Base-by-base conservation (phyloP, 192 early-diverging fungal genomes). In the Coemansia sp. region DNA sequence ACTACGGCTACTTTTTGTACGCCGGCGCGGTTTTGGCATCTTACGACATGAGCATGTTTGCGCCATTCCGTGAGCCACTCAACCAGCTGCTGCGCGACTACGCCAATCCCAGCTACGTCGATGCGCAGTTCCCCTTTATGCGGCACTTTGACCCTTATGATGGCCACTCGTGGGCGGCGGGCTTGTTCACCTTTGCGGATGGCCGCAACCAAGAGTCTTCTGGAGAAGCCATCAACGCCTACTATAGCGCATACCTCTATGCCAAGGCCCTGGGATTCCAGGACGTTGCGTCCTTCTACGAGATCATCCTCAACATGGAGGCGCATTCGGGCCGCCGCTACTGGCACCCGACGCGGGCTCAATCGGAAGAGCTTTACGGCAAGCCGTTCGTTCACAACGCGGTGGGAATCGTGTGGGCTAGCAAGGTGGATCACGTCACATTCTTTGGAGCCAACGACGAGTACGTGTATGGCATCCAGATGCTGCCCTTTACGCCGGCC, bases 111-210 rank as follows among this genome's bases (percentile, higher is more conserved):
- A 51, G 41, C 37, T 62, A 61, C 21, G 41, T 62, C 14, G 82
- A 84, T 41, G 14, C 48, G n/a, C 64, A 73, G 32, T 87, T 81
- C 56, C 69, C 85, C 30, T 75, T 48, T 28, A 78, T 79, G 52
- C 71, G 85, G 1, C 64, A 71, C 47, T 81, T 76, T 65, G 85
- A 87, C 51, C 73, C 81, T 34, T 87, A 79, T 40, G 83, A 82
- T 46, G 82, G 82, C 21, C 85, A 87, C 55, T 82, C 77, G 44
- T 87, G 85, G 85, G 85, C 85, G 5, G 76, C 83, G 3, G 85
- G 85, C 0, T 53, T 82, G 31, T 71, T 68, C 28, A 48, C 69
- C 3, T 80, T 73, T 48, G 61, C 53, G 23, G 79, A 82, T 15
- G 81, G 71, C 31, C 76, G 80, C 39, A 79, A 83, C 58, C 79